Conservation (phyloP, 2,329 filamentous ascomycete species). For the Aureobasidium zeae region DNA sequence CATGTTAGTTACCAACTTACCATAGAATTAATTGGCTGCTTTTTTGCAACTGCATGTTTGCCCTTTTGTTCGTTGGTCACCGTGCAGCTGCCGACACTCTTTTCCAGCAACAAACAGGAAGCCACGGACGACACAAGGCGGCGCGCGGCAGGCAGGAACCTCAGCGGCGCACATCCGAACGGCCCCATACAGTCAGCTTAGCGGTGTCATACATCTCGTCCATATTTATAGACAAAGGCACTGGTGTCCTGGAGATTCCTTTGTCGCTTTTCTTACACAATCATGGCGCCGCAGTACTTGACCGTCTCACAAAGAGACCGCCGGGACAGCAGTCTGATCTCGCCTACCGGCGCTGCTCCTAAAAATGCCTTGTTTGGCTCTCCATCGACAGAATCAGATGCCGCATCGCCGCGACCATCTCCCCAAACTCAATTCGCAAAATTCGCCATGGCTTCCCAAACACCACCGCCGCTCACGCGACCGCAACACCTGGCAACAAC, state of each 20-base stretch:
- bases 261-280: conserved; percentile 4
- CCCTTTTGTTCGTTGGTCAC: too few relatives aligned
- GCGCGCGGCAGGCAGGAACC: conserved; percentile 12
- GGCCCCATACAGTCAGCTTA: conserved; percentile 5
- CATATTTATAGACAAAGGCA: conserved; percentile 1
- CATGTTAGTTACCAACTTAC: too few relatives aligned
- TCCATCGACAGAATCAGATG: conserved; percentile 3
- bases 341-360: neutral
- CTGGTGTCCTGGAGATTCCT: neutral
- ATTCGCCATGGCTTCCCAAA: conserved; percentile 8
- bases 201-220: neutral
- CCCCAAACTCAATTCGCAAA: conserved; percentile 12
- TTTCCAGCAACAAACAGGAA: too few relatives aligned
- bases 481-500: conserved; percentile 67
- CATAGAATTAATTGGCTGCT: too few relatives aligned
- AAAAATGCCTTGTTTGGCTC: conserved; percentile 2
- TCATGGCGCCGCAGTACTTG: conserved; percentile 5
- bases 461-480: conserved; percentile 2
- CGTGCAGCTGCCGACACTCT: too few relatives aligned
- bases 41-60: neutral
- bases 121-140: neutral
- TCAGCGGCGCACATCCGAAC: neutral
- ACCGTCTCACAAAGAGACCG: conserved; percentile 14
- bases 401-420: conserved; percentile 1
- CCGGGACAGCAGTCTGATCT: conserved; percentile 10